Percentiles rank a stretch among this genome's conserved stretches.
Conservation (phyloP, 129 eudicot genomes). For the Lactuca saligna region DNA sequence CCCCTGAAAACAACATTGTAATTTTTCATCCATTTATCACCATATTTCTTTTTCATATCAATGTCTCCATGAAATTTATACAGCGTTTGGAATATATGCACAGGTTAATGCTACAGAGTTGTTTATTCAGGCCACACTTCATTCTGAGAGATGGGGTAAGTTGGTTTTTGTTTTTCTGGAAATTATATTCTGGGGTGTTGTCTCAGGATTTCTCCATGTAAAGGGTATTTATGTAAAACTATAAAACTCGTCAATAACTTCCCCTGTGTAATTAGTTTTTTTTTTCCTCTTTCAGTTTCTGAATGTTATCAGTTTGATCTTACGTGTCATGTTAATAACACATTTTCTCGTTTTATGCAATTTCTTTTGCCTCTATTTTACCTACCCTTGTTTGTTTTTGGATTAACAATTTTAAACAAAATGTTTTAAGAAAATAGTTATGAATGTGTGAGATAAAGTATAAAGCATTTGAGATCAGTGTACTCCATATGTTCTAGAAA, state of each 20-base stretch:
- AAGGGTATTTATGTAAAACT: conserved; percentile 62
- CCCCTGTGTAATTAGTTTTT: conserved; percentile 4
- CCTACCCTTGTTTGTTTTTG: too few relatives aligned
- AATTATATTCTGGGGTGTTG: conserved; percentile 75
- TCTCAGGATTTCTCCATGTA: conserved; percentile 74
- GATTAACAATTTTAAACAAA: too few relatives aligned
- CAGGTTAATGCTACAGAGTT: conserved; percentile 62
- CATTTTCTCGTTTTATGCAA: too few relatives aligned
- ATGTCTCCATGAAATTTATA: too few relatives aligned
- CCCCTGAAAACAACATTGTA: conserved; percentile 91
- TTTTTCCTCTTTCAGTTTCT: not conserved
- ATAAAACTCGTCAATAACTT: conserved; percentile 21
- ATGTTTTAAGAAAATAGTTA: too few relatives aligned
- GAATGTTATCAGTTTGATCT: not conserved
- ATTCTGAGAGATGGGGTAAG: conserved; percentile 75
- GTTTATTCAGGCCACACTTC: conserved; percentile 44
- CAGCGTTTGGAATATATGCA: not conserved
- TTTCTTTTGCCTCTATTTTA: too few relatives aligned
- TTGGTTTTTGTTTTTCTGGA: conserved; percentile 69
- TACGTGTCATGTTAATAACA: too few relatives aligned
- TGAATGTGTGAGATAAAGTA: too few relatives aligned
- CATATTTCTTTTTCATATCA: too few relatives aligned
- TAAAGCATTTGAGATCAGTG: too few relatives aligned
- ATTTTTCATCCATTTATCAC: too few relatives aligned
- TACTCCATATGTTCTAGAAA: too few relatives aligned